phyloP scores from a whole-genome alignment of 2,329 filamentous ascomycete genomes.

The Calonectria montana region DNA sequence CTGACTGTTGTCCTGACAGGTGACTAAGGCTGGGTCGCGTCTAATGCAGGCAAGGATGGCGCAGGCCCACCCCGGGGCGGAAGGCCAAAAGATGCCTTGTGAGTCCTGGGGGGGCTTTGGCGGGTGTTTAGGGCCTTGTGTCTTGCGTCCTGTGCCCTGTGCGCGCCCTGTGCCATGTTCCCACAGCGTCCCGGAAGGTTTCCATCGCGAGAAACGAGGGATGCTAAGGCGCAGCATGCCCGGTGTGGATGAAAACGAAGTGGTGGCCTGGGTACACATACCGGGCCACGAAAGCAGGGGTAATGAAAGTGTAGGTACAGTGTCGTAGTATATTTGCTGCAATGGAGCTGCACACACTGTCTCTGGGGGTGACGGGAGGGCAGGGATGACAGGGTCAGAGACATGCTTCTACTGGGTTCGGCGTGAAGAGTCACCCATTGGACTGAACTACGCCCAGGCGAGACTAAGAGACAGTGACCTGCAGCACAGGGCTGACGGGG shows the following conservation, averaged over 20 bases:
- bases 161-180: slow-evolving; percentile 30
- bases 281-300: slow-evolving; percentile 26
- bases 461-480: slow-evolving; percentile 37
- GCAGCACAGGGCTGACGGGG: slow-evolving; percentile 43
- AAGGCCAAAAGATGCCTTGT: slow-evolving; percentile 43
- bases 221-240: slow-evolving; percentile 43
- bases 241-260: slow-evolving; percentile 31
- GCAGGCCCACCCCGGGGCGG: slow-evolving; percentile 34
- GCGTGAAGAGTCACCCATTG: slow-evolving; percentile 44
- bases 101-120: slow-evolving; percentile 41
- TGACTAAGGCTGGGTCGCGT: slow-evolving; percentile 44
- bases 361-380: slow-evolving; percentile 7
- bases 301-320: slow-evolving; percentile 15
- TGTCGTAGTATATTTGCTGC: slow-evolving; percentile 6
- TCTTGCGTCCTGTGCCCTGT: slow-evolving; percentile 31
- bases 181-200: slow-evolving; percentile 32
- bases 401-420: slow-evolving; percentile 38
- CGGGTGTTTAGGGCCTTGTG: slow-evolving; percentile 34
- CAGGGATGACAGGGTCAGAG: slow-evolving; percentile 22
- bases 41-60: slow-evolving; percentile 45
- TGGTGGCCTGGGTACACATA: slow-evolving; percentile 33
- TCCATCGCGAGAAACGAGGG: slow-evolving; percentile 32
- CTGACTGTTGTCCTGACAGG: slow-evolving; percentile 48
- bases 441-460: slow-evolving; percentile 27
- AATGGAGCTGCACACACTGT: background rate